phyloP scores from a whole-genome alignment of 352 stramenopile genomes.

The Pythium brachiatum region DNA sequence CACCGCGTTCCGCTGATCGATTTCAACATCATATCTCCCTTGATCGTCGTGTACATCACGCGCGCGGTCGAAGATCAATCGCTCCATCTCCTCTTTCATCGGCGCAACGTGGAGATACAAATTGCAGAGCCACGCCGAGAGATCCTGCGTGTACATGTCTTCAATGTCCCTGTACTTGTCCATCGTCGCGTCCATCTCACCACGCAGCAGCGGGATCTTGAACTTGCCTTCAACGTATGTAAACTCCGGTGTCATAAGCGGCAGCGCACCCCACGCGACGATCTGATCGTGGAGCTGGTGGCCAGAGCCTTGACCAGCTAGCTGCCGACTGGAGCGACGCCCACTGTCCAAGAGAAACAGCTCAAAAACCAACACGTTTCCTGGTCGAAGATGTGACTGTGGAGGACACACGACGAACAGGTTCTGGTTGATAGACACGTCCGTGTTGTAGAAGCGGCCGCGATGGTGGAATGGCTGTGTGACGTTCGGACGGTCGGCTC shows the following conservation, averaged over 20 bases:
- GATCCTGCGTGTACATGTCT: slow-evolving; percentile 54
- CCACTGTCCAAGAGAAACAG: slow-evolving; percentile 28
- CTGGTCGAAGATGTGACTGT: slow-evolving; percentile 50
- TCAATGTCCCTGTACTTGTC: slow-evolving; percentile 76
- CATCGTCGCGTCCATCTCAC: slow-evolving; percentile 82
- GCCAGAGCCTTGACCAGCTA: not conserved
- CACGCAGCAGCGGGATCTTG: slow-evolving; percentile 78
- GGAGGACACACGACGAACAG: slow-evolving; percentile 78
- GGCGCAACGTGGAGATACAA: slow-evolving; percentile 82
- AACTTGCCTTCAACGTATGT: slow-evolving; percentile 71
- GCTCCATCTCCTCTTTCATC: slow-evolving; percentile 31
- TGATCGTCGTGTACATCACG: not conserved
- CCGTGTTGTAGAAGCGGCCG: slow-evolving; percentile 85
- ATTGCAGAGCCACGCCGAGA: slow-evolving; percentile 88
- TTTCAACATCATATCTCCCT: slow-evolving; percentile 27
- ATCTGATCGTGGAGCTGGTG: slow-evolving; percentile 50
- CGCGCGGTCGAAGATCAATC: slow-evolving; percentile 6
- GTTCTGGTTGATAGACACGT: slow-evolving; percentile 75
- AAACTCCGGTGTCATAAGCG: slow-evolving; percentile 64
- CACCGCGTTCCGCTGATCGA: slow-evolving; percentile 45
- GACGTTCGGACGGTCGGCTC: slow-evolving; percentile 38
- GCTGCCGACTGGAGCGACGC: not conserved
- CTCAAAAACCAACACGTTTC: slow-evolving; percentile 55
- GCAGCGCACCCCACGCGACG: slow-evolving; percentile 83
- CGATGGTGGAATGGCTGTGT: slow-evolving; percentile 74